Conservation (phyloP, 345 rosid genomes). For the Leavenworthia alabamica region DNA sequence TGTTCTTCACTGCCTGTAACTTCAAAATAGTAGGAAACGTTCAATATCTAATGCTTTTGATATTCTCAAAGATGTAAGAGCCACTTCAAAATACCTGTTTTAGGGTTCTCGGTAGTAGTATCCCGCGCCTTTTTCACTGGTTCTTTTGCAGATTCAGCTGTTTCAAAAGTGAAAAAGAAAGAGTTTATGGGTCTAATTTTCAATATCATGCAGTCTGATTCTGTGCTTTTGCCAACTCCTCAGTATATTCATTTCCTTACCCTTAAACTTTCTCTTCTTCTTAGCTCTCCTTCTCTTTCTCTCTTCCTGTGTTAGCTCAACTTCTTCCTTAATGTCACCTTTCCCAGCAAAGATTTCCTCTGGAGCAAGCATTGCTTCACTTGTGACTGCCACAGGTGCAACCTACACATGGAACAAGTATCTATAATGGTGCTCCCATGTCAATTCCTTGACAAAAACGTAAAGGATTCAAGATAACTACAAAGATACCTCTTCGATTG, state of each 20-base stretch:
- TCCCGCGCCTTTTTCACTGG: slow-evolving; percentile 42
- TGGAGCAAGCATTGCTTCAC: slow-evolving; percentile 98
- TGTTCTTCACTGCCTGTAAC: slow-evolving; percentile 16
- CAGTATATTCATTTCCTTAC: slow-evolving; percentile 35
- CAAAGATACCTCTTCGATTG: slow-evolving; percentile 84
- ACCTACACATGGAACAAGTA: slow-evolving; percentile 38
- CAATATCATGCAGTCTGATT: neutral
- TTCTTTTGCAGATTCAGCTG: slow-evolving; percentile 59
- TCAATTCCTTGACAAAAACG: neutral
- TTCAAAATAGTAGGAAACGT: neutral
- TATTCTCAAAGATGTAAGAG: neutral
- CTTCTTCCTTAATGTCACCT: slow-evolving; percentile 79
- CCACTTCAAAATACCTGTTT: slow-evolving; percentile 33
- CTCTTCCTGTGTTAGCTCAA: slow-evolving; percentile 73
- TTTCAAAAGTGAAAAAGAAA: slow-evolving; percentile 1
- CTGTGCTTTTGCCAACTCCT: neutral
- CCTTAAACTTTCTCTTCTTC: slow-evolving; percentile 84
- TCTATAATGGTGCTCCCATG: neutral
- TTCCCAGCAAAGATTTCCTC: slow-evolving; percentile 83
- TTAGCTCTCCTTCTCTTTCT: slow-evolving; percentile 96
- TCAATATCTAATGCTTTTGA: neutral
- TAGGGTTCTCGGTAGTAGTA: slow-evolving; percentile 7
- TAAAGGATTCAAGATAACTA: neutral
- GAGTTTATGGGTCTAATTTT: neutral
- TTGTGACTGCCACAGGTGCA: slow-evolving; percentile 91